Percentiles rank a stretch among this genome's conserved stretches.
Evolutionary conservation across 345 rosid genomes (phyloP).

Genomic region (Isatis tinctoria): DNA sequence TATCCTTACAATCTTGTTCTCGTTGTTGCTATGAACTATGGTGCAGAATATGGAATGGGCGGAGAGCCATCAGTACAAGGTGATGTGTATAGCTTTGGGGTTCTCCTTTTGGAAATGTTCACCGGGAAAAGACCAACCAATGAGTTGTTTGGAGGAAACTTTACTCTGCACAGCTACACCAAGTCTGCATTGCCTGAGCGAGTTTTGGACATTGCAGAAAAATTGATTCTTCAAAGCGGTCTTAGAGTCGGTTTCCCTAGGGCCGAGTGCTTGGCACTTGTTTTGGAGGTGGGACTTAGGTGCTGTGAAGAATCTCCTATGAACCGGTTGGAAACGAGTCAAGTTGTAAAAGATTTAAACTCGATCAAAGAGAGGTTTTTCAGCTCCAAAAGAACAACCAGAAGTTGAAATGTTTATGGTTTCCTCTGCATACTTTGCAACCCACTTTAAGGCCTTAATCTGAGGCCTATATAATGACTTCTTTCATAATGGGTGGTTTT

Average conservation of each 20-base stretch:
- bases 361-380: constrained; percentile 9
- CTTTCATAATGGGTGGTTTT: not conserved
- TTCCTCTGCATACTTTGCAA: not conserved
- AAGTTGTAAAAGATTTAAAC: constrained; percentile 2
- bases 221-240: not conserved
- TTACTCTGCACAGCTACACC: constrained; percentile 12
- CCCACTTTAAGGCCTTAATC: not conserved
- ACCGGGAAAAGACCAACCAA: constrained; percentile 33
- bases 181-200: constrained; percentile 15
- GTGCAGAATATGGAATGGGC: constrained; percentile 36
- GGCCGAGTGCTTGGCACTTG: not conserved
- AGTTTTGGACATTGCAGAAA: constrained; percentile 8
- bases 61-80: constrained; percentile 24
- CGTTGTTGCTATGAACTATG: not conserved
- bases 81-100: constrained; percentile 18
- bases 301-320: constrained; percentile 28
- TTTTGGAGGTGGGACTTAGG: constrained; percentile 25
- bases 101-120: constrained; percentile 9
- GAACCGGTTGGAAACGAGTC: constrained; percentile 12
- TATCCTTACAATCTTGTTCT: not conserved
- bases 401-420: not conserved
- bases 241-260: not conserved
- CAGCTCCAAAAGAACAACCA: not conserved
- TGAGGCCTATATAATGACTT: not conserved
- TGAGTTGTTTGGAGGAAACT: constrained; percentile 19